Conservation (phyloP, 2,329 filamentous ascomycete genomes). For the Calonectria honghensis region DNA sequence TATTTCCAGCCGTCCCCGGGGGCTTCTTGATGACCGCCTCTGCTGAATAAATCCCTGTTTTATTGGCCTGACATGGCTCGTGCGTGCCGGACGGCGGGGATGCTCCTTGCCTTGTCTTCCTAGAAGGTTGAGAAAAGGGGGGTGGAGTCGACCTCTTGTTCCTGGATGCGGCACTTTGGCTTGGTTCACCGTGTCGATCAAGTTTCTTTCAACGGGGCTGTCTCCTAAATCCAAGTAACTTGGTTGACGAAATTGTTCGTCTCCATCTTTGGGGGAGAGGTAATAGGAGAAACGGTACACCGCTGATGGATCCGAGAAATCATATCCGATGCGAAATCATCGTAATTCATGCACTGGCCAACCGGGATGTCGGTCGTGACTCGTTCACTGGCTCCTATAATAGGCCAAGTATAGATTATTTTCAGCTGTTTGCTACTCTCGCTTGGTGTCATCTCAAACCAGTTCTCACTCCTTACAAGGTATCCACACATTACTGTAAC, state of each 20-base stretch:
- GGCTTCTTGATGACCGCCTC: conserved; percentile 23
- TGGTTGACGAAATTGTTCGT: conserved; percentile 35
- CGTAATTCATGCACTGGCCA: conserved; percentile 29
- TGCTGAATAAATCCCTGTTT: conserved; percentile 17
- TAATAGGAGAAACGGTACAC: conserved; percentile 4
- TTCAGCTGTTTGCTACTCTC: background rate
- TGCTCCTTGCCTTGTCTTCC: conserved; percentile 19
- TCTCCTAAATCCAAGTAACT: background rate
- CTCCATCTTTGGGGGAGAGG: background rate
- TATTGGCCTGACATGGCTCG: conserved; percentile 27
- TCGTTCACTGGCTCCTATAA: conserved; percentile 2
- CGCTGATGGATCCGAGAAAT: conserved; percentile 26
- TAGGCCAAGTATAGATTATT: conserved; percentile 14
- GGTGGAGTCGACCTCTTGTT: conserved; percentile 4
- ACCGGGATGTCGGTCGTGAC: background rate
- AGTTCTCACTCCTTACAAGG: conserved; percentile 7
- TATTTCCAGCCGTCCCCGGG: conserved; percentile 24
- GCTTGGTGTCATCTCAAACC: conserved; percentile 5
- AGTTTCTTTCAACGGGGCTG: conserved; percentile 10
- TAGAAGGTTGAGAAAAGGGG: conserved; percentile 11
- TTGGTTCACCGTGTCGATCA: conserved; percentile 18
- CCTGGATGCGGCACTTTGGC: conserved; percentile 21
- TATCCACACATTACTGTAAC: conserved; percentile 21
- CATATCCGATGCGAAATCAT: conserved; percentile 31
- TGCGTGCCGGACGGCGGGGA: conserved; percentile 13